Percentiles rank a stretch among this genome's conserved stretches.
Evolutionary conservation across 306 rosid species (phyloP).

Genomic region (Trifolium fragiferum): DNA sequence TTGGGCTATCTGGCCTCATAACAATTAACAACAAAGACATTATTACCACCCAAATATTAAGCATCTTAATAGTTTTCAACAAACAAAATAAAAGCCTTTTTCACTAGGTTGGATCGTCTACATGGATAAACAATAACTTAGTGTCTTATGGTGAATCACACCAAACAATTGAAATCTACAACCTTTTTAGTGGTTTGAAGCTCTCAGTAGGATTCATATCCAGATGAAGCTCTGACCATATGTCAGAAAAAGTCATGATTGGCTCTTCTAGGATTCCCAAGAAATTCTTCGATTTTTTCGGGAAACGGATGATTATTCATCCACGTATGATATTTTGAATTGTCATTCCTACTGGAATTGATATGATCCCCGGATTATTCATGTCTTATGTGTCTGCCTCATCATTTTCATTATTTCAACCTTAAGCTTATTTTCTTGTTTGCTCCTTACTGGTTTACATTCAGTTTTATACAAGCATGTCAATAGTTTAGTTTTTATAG

Average conservation of each 20-base stretch:
- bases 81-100: not conserved
- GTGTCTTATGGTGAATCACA: not conserved
- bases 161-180: not conserved
- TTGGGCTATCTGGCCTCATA: conserved; percentile 24
- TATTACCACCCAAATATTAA: not conserved
- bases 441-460: not conserved
- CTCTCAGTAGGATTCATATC: too few species aligned
- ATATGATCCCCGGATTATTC: not conserved
- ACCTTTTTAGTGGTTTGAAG: not conserved
- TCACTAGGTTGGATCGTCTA: not conserved
- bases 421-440: not conserved
- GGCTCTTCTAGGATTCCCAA: too few species aligned
- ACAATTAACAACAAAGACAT: not conserved
- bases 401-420: not conserved
- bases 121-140: not conserved
- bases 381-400: not conserved
- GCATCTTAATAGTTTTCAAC: not conserved
- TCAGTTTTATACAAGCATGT: not conserved
- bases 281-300: too few species aligned
- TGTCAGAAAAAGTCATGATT: too few species aligned
- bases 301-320: too few species aligned
- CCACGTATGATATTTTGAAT: too few species aligned
- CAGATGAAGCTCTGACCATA: too few species aligned
- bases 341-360: too few species aligned
- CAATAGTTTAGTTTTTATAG: conserved; percentile 15